These are phyloP conservation scores for Nematodospora valgi DNA, from an alignment of 805 yeast genomes.

Conservation along the genomic window DNA sequence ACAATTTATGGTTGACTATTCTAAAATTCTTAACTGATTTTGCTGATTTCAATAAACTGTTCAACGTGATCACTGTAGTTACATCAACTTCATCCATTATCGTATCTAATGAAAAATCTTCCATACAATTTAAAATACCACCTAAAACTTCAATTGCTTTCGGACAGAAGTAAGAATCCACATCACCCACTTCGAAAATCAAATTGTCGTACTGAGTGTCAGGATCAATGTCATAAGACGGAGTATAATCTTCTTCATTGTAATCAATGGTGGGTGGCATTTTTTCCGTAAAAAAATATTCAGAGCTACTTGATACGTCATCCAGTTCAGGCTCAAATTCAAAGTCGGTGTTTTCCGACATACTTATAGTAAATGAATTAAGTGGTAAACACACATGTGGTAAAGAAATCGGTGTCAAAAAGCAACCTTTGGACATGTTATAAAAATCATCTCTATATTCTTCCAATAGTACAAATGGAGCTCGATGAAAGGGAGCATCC, in stretches of 20 bases:
- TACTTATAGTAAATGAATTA: slow-evolving; percentile 1
- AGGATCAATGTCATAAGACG: slow-evolving; percentile 29
- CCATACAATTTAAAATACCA: slow-evolving; percentile 29
- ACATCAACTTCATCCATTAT: slow-evolving; percentile 66
- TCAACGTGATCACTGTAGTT: slow-evolving; percentile 48
- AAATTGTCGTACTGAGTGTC: slow-evolving; percentile 50
- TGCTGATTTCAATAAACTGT: slow-evolving; percentile 24
- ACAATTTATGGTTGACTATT: slow-evolving; percentile 44
- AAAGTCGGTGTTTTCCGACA: slow-evolving; percentile 1
- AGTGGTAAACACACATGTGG: slow-evolving; percentile 44
- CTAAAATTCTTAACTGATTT: slow-evolving; percentile 43
- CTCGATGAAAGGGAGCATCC: slow-evolving; percentile 82
- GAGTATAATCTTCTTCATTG: slow-evolving; percentile 28
- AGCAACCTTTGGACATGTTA: slow-evolving; percentile 46
- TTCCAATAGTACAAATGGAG: slow-evolving; percentile 64
- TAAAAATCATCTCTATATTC: slow-evolving; percentile 47
- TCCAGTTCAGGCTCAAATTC: slow-evolving; percentile 7
- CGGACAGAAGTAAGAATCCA: slow-evolving; percentile 49
- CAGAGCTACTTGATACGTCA: slow-evolving; percentile 1
- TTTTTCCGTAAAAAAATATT: slow-evolving; percentile 1
- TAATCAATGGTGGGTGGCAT: slow-evolving; percentile 24
- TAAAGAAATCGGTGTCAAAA: slow-evolving; percentile 58
- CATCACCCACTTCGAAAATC: slow-evolving; percentile 51
- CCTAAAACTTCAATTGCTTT: slow-evolving; percentile 36
- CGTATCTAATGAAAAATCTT: slow-evolving; percentile 39